Conservation (phyloP, 441 rosid species). For the Euphorbia schlechtendalii region DNA sequence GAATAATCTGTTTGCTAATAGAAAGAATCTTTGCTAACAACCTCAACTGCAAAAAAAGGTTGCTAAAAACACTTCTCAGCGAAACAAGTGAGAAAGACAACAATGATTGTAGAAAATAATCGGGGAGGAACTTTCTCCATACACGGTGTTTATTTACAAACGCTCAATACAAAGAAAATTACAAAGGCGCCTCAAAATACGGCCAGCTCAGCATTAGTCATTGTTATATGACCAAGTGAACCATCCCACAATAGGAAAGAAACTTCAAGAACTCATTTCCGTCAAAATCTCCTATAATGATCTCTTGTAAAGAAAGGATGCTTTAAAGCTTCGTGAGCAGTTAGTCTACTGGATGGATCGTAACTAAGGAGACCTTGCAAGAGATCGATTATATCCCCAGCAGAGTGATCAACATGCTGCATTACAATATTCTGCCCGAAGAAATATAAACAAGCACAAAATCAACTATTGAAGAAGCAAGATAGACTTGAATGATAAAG, state of each 20-base stretch:
- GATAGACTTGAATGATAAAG: too few relatives aligned
- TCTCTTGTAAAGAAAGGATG: conserved; percentile 52
- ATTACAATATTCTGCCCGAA: conserved; percentile 52
- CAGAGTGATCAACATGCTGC: conserved; percentile 69
- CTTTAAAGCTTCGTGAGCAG: conserved; percentile 51
- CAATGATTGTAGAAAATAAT: not conserved
- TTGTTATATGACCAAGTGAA: conserved; percentile 2
- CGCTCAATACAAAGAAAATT: conserved; percentile 9
- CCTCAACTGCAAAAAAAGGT: not conserved
- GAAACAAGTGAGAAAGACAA: not conserved
- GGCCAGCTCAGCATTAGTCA: conserved; percentile 6
- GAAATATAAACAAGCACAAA: not conserved
- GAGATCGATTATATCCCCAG: conserved; percentile 49
- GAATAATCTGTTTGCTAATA: not conserved
- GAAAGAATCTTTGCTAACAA: not conserved
- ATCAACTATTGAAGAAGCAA: not conserved
- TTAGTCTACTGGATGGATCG: conserved; percentile 41
- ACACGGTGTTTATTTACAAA: conserved; percentile 19
- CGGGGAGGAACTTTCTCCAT: conserved; percentile 16
- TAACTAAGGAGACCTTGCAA: conserved; percentile 53
- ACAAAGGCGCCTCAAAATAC: conserved; percentile 6
- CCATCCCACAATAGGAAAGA: not conserved
- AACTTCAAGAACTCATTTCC: not conserved
- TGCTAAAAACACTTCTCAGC: not conserved
- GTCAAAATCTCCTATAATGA: conserved; percentile 31